Percentiles rank a stretch among this genome's conserved stretches.
These are phyloP conservation scores for Moelleriella libera DNA, from an alignment of 2,329 filamentous ascomycete species.

Conservation along the genomic window DNA sequence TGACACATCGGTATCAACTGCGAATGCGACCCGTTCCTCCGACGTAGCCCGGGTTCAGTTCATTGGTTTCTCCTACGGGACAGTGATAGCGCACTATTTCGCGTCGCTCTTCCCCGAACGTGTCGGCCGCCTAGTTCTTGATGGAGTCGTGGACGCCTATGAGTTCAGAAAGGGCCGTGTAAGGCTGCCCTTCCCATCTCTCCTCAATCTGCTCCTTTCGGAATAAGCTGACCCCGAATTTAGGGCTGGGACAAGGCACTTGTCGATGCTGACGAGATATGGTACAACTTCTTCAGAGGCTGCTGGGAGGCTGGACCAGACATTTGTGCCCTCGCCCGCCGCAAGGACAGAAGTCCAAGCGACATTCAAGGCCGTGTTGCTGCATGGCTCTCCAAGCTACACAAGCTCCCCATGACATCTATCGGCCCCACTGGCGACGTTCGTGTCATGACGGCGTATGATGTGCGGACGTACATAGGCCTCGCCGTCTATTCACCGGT, in stretches of 20 bases:
- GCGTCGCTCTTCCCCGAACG: conserved; percentile 12
- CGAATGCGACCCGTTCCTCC: neutral
- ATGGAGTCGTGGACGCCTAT: conserved; percentile 14
- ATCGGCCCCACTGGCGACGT: conserved; percentile 5
- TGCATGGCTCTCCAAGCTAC: conserved; percentile 9
- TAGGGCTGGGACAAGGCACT: conserved; percentile 13
- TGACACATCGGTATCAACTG: neutral
- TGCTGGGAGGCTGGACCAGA: conserved; percentile 13
- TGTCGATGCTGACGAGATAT: conserved; percentile 15
- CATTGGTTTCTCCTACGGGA: conserved; percentile 30
- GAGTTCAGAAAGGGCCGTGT: conserved; percentile 16
- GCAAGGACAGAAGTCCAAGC: conserved; percentile 1
- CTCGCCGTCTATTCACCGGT: conserved; percentile 12
- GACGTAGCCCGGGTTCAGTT: conserved; percentile 21
- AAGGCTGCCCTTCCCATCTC: conserved; percentile 4
- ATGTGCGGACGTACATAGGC: conserved; percentile 8
- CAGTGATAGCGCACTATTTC: conserved; percentile 10
- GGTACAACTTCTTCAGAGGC: conserved; percentile 14
- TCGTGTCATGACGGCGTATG: conserved; percentile 11
- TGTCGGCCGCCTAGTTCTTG: conserved; percentile 22
- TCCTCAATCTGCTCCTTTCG: neutral
- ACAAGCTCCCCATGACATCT: conserved; percentile 9
- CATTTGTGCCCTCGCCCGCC: conserved; percentile 1
- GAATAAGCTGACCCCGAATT: neutral
- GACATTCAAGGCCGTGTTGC: conserved; percentile 10